phyloP scores from a whole-genome alignment of 73 alveolate species.

The Diophrys appendiculata region DNA sequence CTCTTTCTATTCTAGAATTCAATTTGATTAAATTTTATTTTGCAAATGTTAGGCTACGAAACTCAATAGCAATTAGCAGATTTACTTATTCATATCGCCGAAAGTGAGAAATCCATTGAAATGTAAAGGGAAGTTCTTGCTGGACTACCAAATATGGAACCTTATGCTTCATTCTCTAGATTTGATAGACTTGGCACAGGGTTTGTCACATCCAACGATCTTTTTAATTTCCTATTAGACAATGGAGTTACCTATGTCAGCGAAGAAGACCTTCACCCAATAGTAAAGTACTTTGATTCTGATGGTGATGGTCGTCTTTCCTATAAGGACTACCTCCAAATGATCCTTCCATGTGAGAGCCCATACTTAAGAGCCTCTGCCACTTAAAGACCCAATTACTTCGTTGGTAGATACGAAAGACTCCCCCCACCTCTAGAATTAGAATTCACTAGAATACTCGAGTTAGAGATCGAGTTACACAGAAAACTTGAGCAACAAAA shows the following conservation, averaged over 20 bases:
- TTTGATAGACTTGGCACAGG: conserved; percentile 8
- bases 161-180: conserved; percentile 39
- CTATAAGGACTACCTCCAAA: conserved; percentile 57
- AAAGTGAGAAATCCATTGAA: conserved; percentile 39
- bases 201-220: neutral
- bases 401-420: conserved; percentile 30
- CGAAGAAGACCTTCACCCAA: conserved; percentile 20
- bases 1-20: no score
- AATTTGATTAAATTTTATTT: no score
- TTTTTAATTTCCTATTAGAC: conserved; percentile 23
- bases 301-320: conserved; percentile 51
- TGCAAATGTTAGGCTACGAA: no score
- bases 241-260: conserved; percentile 15
- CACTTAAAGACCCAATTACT: conserved; percentile 48
- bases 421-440: conserved; percentile 19
- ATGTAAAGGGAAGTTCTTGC: conserved; percentile 50
- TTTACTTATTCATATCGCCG: conserved; percentile 32
- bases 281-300: conserved; percentile 58
- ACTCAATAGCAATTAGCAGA: no score
- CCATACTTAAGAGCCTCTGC: conserved; percentile 53
- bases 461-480: conserved; percentile 14
- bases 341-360: conserved; percentile 56
- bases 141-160: conserved; percentile 41
- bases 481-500: neutral
- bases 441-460: neutral